These are phyloP conservation scores for Xylariaceae sp. DNA, from an alignment of 2,329 filamentous ascomycete species.

Conservation along the genomic window DNA sequence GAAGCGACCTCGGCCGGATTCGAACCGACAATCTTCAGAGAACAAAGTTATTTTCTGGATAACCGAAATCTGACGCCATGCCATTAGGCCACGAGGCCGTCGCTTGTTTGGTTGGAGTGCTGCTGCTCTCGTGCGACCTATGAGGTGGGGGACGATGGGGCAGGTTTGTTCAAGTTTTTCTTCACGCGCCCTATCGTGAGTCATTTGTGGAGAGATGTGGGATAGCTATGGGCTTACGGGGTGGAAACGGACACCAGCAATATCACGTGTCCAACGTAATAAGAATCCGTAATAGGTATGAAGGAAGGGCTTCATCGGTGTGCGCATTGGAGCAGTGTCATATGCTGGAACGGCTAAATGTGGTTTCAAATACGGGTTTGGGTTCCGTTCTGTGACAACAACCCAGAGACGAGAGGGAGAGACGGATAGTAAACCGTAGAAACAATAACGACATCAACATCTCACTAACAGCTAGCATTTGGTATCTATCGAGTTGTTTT, in stretches of 20 bases:
- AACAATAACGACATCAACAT: no score
- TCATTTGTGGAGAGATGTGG: background rate
- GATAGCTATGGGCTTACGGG: no score
- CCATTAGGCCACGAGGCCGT: conserved; percentile 22
- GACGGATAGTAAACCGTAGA: background rate
- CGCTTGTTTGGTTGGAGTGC: background rate
- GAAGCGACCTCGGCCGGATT: conserved; percentile 20
- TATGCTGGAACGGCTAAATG: no score
- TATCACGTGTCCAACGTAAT: no score
- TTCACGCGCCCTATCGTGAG: background rate
- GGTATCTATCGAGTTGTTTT: background rate
- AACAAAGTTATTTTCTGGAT: background rate
- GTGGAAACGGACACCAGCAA: no score
- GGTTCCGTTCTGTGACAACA: no score
- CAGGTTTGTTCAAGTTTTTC: background rate
- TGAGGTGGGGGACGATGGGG: background rate
- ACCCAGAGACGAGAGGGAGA: background rate
- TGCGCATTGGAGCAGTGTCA: no score
- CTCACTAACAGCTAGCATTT: no score
- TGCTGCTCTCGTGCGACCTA: background rate
- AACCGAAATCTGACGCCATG: conserved; percentile 21
- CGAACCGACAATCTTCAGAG: conserved; percentile 22
- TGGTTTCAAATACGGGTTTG: no score
- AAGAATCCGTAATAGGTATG: no score
- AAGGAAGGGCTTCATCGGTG: no score